Evolutionary conservation across 495 filamentous ascomycete genomes (phyloP).

Genomic region (Niebla homalea): DNA sequence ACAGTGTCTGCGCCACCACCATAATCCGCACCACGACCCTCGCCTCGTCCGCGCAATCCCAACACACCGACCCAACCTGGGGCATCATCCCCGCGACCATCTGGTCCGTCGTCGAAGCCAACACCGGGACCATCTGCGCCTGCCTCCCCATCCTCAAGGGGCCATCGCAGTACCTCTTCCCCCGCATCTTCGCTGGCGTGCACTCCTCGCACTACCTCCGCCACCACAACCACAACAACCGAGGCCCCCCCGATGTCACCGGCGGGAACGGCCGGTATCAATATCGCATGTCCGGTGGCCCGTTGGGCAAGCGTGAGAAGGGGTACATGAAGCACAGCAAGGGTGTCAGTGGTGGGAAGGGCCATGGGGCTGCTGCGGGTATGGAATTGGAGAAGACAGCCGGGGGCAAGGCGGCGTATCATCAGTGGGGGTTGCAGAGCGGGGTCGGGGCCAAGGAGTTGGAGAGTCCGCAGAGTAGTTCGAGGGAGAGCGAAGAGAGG

Average conservation of each 20-base stretch:
- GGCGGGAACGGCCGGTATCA: not conserved
- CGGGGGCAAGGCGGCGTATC: not conserved
- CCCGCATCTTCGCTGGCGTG: conserved; percentile 10
- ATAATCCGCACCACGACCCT: conserved; percentile 20
- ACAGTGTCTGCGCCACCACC: conserved; percentile 20
- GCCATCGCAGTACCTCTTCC: conserved; percentile 16
- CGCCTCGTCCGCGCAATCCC: not conserved
- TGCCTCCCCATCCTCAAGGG: conserved; percentile 26
- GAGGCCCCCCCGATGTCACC: not conserved
- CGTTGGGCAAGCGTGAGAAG: too few species aligned
- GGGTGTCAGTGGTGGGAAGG: not conserved
- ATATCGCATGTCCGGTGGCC: too few species aligned
- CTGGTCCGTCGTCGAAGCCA: conserved; percentile 32
- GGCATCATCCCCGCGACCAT: conserved; percentile 23
- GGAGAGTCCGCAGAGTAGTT: not conserved
- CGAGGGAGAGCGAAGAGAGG: not conserved
- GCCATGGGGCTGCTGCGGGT: not conserved
- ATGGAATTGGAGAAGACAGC: not conserved
- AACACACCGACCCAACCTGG: conserved; percentile 10
- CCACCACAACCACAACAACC: not conserved
- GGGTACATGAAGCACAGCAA: too few species aligned
- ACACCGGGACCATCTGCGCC: conserved; percentile 31
- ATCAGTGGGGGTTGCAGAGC: not conserved
- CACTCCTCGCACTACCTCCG: not conserved
- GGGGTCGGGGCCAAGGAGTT: not conserved